phyloP scores from a whole-genome alignment of 345 rosid species.

The Rhizophora mangle region DNA sequence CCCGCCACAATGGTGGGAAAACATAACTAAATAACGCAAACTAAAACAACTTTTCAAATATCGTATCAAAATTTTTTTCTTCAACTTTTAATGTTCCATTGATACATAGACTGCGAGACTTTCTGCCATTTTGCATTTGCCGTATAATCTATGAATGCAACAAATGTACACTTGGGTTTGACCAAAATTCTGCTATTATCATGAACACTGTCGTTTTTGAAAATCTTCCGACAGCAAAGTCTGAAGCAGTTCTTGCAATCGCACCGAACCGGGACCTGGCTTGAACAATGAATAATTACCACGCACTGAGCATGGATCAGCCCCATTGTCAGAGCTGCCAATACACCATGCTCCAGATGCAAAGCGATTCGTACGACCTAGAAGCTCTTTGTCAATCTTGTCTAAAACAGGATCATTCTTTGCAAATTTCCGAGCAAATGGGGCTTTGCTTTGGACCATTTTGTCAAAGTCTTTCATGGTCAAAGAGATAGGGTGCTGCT shows the following conservation, averaged over 20 bases:
- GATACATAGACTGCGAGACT: not conserved
- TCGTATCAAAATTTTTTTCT: too few species aligned
- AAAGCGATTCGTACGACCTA: slow-evolving; percentile 58
- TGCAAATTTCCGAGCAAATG: slow-evolving; percentile 83
- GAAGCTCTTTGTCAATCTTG: slow-evolving; percentile 74
- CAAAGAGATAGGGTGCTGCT: slow-evolving; percentile 77
- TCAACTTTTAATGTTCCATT: slow-evolving; percentile 17
- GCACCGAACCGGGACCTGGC: slow-evolving; percentile 75
- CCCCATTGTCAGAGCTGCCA: slow-evolving; percentile 50
- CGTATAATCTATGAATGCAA: slow-evolving; percentile 29
- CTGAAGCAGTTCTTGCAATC: slow-evolving; percentile 54
- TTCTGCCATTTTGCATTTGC: slow-evolving; percentile 17
- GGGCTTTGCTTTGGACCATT: slow-evolving; percentile 78
- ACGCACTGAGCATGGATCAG: slow-evolving; percentile 60
- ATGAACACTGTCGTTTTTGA: slow-evolving; percentile 54
- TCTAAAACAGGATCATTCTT: slow-evolving; percentile 72
- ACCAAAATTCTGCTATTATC: slow-evolving; percentile 24
- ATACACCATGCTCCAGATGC: slow-evolving; percentile 81
- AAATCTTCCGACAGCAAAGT: slow-evolving; percentile 56
- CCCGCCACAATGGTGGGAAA: too few species aligned
- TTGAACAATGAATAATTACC: slow-evolving; percentile 59
- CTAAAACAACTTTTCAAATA: too few species aligned
- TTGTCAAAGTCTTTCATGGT: slow-evolving; percentile 63
- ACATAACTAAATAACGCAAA: too few species aligned
- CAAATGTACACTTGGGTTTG: slow-evolving; percentile 33